Evolutionary conservation across 2,329 filamentous ascomycete genomes (phyloP).

Genomic region (Diaporthe destruens): DNA sequence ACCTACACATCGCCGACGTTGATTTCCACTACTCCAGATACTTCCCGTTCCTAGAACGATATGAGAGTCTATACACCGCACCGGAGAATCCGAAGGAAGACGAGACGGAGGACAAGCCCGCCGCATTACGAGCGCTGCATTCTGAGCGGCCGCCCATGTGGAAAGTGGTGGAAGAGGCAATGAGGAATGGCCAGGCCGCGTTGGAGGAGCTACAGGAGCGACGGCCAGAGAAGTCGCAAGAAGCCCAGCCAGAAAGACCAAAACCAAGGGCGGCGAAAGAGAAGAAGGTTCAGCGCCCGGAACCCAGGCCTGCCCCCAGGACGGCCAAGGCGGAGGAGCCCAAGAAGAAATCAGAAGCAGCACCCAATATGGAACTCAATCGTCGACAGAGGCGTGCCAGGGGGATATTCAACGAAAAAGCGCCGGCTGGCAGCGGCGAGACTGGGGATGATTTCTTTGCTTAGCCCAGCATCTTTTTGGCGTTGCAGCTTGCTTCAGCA

Average conservation of each 20-base stretch:
- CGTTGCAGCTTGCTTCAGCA: neutral
- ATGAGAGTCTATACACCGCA: slow-evolving; percentile 72
- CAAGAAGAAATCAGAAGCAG: slow-evolving; percentile 32
- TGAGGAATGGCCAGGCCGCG: slow-evolving; percentile 65
- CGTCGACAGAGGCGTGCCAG: slow-evolving; percentile 13
- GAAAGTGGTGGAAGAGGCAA: slow-evolving; percentile 74
- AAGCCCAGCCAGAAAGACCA: neutral
- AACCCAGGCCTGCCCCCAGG: neutral
- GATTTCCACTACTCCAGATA: slow-evolving; percentile 82
- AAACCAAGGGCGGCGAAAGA: slow-evolving; percentile 2
- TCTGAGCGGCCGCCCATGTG: slow-evolving; percentile 72
- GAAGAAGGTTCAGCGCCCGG: neutral
- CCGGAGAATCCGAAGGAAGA: slow-evolving; percentile 52
- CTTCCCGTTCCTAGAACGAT: slow-evolving; percentile 78
- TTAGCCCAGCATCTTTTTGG: slow-evolving; percentile 52
- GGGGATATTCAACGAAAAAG: slow-evolving; percentile 31
- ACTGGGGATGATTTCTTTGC: slow-evolving; percentile 70
- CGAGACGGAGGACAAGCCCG: slow-evolving; percentile 51
- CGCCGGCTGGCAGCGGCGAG: slow-evolving; percentile 51
- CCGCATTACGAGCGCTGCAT: slow-evolving; percentile 58
- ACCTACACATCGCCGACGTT: slow-evolving; percentile 77
- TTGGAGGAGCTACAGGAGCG: slow-evolving; percentile 70
- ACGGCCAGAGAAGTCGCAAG: slow-evolving; percentile 46
- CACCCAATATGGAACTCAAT: slow-evolving; percentile 1
- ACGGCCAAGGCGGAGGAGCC: slow-evolving; percentile 31